Evolutionary conservation across 345 rosid genomes (phyloP), one percentile per base, ranked within the genome.

Genomic region (Xanthoceras sorbifolium): DNA sequence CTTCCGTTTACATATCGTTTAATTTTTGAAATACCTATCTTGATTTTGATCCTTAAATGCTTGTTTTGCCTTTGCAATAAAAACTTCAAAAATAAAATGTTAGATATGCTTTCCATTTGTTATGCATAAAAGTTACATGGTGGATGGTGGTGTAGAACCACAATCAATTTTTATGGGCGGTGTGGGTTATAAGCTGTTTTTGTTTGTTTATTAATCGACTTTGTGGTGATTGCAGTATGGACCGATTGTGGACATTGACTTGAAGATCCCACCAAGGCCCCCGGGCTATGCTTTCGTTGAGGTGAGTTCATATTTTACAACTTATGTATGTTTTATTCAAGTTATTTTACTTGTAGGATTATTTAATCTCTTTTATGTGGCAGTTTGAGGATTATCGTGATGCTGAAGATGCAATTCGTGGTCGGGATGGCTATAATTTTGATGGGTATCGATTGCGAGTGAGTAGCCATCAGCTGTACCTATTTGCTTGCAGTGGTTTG

Each of bases 271-370:
- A 42, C 99, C 97, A 28, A 90, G 98, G 76, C 98, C 98, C 22
- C 99, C 98, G 0, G 99, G 97, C 77, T 96, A 92, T 80, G 99
- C 98, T 32, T 96, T 96, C 80, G 94, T 96, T 42, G 97, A 93
- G 98, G 99, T 96, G 77, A 79, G 81, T 38, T 38, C 9, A 10
- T 10, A 1, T 38, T 18, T 14, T 50, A 22, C n/a, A n/a, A n/a
- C n/a, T 66, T 76, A 5, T 38, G 1, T 18, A 0, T 12, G 7
- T 52, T 14, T 7, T 23, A 12, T 31, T 26, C 40, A 3, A 74
- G 6, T 32, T 28, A 34, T 34, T 46, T 23, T 62, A 40, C 18
- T 38, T 18, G 32, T 72, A 11, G 2, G 12, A 14, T 48, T 22
- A 22, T 65, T 15, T 28, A 44, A 23, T 46, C 6, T 28, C 10